phyloP scores from a whole-genome alignment of 129 eudicot genomes.

The Artemisia argyi region DNA sequence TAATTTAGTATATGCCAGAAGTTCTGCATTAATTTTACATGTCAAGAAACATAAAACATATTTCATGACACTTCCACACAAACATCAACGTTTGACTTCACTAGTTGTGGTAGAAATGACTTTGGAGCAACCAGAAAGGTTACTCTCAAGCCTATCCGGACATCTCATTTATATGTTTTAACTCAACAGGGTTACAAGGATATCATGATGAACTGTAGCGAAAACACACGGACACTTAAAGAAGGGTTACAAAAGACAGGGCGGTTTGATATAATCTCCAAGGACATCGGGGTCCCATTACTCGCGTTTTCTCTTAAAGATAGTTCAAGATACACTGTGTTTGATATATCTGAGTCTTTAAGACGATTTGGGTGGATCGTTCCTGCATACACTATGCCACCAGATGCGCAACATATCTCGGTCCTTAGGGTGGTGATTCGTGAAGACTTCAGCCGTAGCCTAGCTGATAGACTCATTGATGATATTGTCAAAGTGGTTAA shows the following conservation, averaged over 20 bases:
- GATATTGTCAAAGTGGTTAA: conserved; percentile 55
- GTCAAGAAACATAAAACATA: background rate
- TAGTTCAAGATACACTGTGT: conserved; percentile 52
- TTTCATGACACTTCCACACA: background rate
- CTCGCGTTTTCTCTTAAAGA: conserved; percentile 73
- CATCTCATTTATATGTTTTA: background rate
- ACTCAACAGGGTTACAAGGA: conserved; percentile 56
- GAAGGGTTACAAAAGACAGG: conserved; percentile 58
- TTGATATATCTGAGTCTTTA: conserved; percentile 55
- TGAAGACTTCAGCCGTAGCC: conserved; percentile 75
- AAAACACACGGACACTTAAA: conserved; percentile 41
- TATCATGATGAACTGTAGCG: conserved; percentile 64
- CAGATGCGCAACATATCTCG: conserved; percentile 59
- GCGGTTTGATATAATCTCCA: conserved; percentile 55
- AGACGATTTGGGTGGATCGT: conserved; percentile 74
- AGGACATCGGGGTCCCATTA: conserved; percentile 70
- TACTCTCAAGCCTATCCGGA: background rate
- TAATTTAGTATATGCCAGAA: background rate
- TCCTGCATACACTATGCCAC: conserved; percentile 90
- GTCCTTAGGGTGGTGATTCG: conserved; percentile 68
- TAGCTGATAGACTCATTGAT: conserved; percentile 57
- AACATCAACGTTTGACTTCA: background rate
- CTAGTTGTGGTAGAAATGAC: background rate
- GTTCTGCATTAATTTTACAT: too few relatives aligned
- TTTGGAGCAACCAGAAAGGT: background rate